A percentile compares a stretch with the other conserved stretches of the same genome.
Evolutionary conservation across 1,284 basidiomycete genomes (phyloP).

Genomic region (Sanghuangporus weigelae): DNA sequence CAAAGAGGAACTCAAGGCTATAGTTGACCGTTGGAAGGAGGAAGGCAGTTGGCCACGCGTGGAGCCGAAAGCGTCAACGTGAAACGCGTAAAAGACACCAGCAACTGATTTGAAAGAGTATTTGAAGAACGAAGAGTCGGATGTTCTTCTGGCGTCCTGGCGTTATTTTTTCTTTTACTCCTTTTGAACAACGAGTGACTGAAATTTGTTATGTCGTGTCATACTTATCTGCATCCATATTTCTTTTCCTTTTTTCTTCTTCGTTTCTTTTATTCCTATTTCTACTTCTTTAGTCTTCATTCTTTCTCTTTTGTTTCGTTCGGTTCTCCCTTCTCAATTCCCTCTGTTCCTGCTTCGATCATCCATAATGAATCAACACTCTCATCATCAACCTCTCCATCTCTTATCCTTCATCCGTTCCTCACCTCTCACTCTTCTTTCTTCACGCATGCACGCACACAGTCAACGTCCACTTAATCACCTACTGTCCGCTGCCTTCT

Average conservation of each 20-base stretch:
- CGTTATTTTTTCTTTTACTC: not conserved
- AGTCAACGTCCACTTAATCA: not conserved
- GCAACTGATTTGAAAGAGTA: not conserved
- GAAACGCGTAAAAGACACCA: not conserved
- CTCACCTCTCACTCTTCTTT: not conserved
- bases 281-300: not conserved
- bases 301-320: not conserved
- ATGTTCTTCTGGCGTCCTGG: not conserved
- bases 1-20: constrained; percentile 60
- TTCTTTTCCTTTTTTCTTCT: not conserved
- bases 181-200: not conserved
- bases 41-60: constrained; percentile 69
- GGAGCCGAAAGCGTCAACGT: constrained; percentile 12
- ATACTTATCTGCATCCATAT: constrained; percentile 8
- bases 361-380: not conserved
- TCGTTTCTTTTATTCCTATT: not conserved
- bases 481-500: not conserved
- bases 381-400: not conserved
- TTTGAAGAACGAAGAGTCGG: not conserved
- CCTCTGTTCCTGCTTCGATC: not conserved
- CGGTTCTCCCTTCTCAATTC: not conserved
- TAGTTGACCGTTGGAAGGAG: constrained; percentile 74
- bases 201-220: not conserved
- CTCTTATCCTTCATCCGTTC: not conserved
- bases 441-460: not conserved